These are phyloP conservation scores for Tuctoria greenei DNA, from an alignment of 176 grass and related monocot species.

Conservation along the genomic window DNA sequence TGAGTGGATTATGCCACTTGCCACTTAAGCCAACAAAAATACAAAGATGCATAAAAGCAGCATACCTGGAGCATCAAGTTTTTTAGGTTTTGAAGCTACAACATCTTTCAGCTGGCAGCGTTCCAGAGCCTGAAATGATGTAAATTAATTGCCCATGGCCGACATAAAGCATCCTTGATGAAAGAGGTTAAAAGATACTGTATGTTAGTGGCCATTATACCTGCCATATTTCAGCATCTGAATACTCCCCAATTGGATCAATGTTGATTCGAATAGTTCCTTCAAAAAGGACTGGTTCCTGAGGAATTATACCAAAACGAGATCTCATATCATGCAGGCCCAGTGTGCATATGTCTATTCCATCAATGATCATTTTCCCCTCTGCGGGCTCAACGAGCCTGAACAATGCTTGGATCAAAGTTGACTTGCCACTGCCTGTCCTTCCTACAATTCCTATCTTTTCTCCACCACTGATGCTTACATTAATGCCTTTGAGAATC, in stretches of 20 bases:
- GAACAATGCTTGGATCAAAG: conserved; percentile 84
- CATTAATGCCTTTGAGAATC: conserved; percentile 73
- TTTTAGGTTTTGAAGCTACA: conserved; percentile 79
- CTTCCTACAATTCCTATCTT: conserved; percentile 92
- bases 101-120: conserved; percentile 87
- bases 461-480: conserved; percentile 73
- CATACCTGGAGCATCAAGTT: conserved; percentile 79
- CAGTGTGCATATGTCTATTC: conserved; percentile 71
- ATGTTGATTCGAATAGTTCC: conserved; percentile 89
- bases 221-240: conserved; percentile 97
- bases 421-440: conserved; percentile 95
- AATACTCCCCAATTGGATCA: conserved; percentile 75
- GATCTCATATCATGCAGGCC: conserved; percentile 94
- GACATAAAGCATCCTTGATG: not conserved
- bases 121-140: conserved; percentile 73
- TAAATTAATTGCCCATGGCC: conserved; percentile 3
- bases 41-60: conserved; percentile 10
- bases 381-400: conserved; percentile 78
- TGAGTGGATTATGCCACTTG: conserved; percentile 2
- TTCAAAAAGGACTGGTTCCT: conserved; percentile 95
- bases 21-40: not conserved
- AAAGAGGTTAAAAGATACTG: conserved; percentile 10
- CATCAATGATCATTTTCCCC: conserved; percentile 83
- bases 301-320: conserved; percentile 86
- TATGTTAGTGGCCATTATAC: conserved; percentile 28